A percentile compares a stretch with the other conserved stretches of the same genome.
Conservation (phyloP, 805 yeast species). For the Kodamaea laetipori region DNA sequence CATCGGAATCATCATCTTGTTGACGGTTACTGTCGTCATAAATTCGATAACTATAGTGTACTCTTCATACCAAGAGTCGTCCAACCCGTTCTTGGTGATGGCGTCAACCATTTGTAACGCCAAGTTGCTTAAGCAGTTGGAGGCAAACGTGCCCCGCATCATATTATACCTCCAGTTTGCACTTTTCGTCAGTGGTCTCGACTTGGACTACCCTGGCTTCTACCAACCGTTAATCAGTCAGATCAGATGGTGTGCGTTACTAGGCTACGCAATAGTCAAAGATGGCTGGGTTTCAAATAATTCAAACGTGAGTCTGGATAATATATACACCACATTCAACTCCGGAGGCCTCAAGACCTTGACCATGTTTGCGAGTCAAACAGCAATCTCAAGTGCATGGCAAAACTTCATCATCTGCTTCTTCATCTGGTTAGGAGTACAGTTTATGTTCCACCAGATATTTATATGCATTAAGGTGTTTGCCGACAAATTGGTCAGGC, state of each 20-base stretch:
- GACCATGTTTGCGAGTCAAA: slow-evolving; percentile 31
- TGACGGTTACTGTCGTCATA: slow-evolving; percentile 43
- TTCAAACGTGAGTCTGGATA: slow-evolving; percentile 23
- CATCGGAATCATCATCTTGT: slow-evolving; percentile 39
- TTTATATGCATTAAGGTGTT: slow-evolving; percentile 7
- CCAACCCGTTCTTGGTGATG: slow-evolving; percentile 50
- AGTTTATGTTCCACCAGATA: slow-evolving; percentile 13
- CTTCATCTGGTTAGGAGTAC: slow-evolving; percentile 27
- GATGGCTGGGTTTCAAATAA: slow-evolving; percentile 1
- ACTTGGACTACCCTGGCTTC: slow-evolving; percentile 62
- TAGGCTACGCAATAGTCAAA: slow-evolving; percentile 33
- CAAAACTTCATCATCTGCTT: slow-evolving; percentile 43
- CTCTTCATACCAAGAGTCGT: slow-evolving; percentile 61
- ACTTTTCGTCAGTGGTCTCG: slow-evolving; percentile 56
- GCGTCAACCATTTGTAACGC: slow-evolving; percentile 64
- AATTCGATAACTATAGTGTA: slow-evolving; percentile 44
- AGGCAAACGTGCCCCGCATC: slow-evolving; percentile 53
- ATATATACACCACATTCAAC: slow-evolving; percentile 45
- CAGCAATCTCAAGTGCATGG: slow-evolving; percentile 38
- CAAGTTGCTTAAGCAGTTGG: slow-evolving; percentile 54
- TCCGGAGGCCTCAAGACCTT: slow-evolving; percentile 44
- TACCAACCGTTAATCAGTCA: slow-evolving; percentile 55
- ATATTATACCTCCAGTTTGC: slow-evolving; percentile 60
- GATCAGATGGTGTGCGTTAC: slow-evolving; percentile 58
- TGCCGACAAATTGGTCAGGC: slow-evolving; percentile 5